phyloP scores from a whole-genome alignment of 2,329 filamentous ascomycete genomes.

The Trichoderma harzianum region DNA sequence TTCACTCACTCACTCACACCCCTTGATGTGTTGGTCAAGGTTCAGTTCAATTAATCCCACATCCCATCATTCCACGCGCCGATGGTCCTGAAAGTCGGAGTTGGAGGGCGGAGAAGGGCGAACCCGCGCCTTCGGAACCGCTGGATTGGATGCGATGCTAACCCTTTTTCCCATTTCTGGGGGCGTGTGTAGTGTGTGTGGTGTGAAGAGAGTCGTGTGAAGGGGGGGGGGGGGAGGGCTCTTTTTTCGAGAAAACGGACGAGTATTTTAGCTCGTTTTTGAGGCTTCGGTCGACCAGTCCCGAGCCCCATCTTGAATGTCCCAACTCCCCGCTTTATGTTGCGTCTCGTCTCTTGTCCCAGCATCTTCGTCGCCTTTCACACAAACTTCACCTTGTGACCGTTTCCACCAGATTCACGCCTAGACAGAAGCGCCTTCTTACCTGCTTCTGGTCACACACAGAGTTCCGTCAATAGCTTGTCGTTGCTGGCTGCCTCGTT shows the following conservation, averaged over 20 bases:
- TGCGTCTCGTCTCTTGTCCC: neutral
- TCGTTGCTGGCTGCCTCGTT: neutral
- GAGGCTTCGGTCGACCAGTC: constrained; percentile 13
- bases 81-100: neutral
- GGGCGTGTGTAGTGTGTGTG: neutral
- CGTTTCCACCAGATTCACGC: neutral
- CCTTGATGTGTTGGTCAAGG: neutral
- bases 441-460: neutral
- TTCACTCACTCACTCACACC: neutral
- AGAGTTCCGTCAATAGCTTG: neutral
- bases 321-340: constrained; percentile 17
- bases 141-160: constrained; percentile 7
- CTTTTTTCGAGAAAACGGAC: neutral
- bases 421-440: neutral
- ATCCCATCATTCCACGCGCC: neutral
- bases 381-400: neutral
- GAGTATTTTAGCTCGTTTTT: constrained; percentile 6
- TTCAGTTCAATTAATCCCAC: neutral
- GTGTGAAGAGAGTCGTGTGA: neutral
- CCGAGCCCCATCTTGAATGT: neutral
- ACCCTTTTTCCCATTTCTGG: neutral
- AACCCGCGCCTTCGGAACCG: constrained; percentile 10
- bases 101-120: neutral
- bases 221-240: neutral
- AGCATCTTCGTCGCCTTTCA: neutral